Percentiles rank a stretch among this genome's conserved stretches.
Evolutionary conservation across 495 filamentous ascomycete genomes (phyloP).

Genomic region (Amphirosellinia nigrospora): DNA sequence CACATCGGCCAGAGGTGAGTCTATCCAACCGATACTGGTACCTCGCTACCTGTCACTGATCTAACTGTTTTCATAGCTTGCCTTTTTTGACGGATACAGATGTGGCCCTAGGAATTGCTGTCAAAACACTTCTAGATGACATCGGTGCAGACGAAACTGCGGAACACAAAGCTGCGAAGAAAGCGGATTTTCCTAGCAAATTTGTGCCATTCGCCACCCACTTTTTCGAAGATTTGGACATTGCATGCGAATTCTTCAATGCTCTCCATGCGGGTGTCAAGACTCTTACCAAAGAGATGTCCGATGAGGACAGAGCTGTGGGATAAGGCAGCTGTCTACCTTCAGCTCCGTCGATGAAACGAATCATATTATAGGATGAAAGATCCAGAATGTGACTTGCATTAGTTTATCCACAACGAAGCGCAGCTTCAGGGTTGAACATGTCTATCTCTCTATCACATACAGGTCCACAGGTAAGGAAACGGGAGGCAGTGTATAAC

Average conservation of each 20-base stretch:
- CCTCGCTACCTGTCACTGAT: conserved; percentile 15
- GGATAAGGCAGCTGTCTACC: conserved; percentile 70
- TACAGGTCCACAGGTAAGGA: conserved; percentile 7
- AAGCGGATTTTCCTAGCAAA: conserved; percentile 62
- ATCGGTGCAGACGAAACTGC: conserved; percentile 64
- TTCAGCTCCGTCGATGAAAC: conserved; percentile 45
- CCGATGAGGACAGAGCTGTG: conserved; percentile 62
- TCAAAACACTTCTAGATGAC: conserved; percentile 93
- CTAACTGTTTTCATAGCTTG: conserved; percentile 63
- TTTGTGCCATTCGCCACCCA: conserved; percentile 76
- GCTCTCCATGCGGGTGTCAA: conserved; percentile 76
- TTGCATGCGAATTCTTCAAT: conserved; percentile 83
- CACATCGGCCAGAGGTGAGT: conserved; percentile 76
- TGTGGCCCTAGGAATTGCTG: conserved; percentile 84
- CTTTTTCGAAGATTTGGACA: conserved; percentile 77
- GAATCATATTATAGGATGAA: conserved; percentile 3
- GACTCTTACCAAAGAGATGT: conserved; percentile 64
- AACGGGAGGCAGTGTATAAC: not conserved
- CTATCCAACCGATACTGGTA: not conserved
- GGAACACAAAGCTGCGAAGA: conserved; percentile 65
- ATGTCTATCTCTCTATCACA: not conserved
- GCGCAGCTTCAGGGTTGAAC: not conserved
- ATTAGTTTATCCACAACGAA: not conserved
- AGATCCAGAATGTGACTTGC: not conserved
- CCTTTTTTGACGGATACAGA: conserved; percentile 87